Conservation (phyloP, 257 asterid genomes). For the Henckelia pumila region DNA sequence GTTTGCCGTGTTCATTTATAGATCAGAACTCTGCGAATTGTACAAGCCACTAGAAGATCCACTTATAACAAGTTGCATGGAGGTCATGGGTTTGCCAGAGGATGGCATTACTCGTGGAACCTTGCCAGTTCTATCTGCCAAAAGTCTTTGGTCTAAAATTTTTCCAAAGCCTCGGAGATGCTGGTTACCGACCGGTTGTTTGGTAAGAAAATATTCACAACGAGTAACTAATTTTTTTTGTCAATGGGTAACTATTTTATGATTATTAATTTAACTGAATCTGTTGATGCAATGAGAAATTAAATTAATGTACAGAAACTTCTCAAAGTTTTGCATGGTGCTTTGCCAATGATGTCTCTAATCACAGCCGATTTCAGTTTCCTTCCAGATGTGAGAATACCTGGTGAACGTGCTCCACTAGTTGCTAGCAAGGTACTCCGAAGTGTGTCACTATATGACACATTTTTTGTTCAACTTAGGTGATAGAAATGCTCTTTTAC, state of each 20-base stretch:
- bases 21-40: constrained; percentile 66
- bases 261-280: constrained; percentile 13
- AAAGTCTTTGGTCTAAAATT: constrained; percentile 54
- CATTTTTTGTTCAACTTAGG: neutral
- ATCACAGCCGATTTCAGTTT: constrained; percentile 92
- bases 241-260: neutral
- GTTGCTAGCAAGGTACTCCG: constrained; percentile 77
- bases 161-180: constrained; percentile 87
- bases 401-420: constrained; percentile 97
- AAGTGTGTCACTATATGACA: neutral
- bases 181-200: constrained; percentile 97
- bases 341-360: constrained; percentile 97
- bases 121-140: constrained; percentile 39
- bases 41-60: constrained; percentile 78
- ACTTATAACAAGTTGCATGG: constrained; percentile 70
- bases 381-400: constrained; percentile 87
- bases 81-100: constrained; percentile 54
- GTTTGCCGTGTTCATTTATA: constrained; percentile 26
- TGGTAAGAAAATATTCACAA: constrained; percentile 50
- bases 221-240: neutral
- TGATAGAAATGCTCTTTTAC: neutral
- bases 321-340: constrained; percentile 76
- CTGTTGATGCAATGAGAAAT: constrained; percentile 22
- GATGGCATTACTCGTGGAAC: constrained; percentile 55
- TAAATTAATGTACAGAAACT: constrained; percentile 68